Evolutionary conservation across 2,329 filamentous ascomycete species (phyloP).

Genomic region (Parasarocladium wereldwijsianum): DNA sequence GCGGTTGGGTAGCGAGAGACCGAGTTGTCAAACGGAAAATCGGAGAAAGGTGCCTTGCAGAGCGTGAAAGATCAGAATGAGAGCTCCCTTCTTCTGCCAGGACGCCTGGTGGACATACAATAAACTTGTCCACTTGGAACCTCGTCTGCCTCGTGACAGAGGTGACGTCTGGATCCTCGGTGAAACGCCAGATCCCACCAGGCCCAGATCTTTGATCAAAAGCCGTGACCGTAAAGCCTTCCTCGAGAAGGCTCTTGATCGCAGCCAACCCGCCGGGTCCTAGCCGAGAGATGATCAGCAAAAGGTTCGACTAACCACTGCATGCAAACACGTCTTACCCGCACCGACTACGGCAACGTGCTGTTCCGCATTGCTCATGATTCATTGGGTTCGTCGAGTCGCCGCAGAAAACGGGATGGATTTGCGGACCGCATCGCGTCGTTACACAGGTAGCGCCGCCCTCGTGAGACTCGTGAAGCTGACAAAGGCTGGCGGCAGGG

Average conservation of each 20-base stretch:
- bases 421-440: no score
- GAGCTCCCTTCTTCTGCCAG: no score
- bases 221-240: slow-evolving; percentile 11
- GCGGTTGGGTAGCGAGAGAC: slow-evolving; percentile 8
- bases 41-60: slow-evolving; percentile 10
- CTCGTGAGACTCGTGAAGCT: no score
- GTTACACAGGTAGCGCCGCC: no score
- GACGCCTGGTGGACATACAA: slow-evolving; percentile 7
- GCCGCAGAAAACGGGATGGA: no score
- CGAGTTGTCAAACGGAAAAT: slow-evolving; percentile 12
- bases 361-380: no score
- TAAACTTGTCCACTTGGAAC: slow-evolving; percentile 12
- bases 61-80: not conserved
- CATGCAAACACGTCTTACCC: no score
- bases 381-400: no score
- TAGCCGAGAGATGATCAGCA: no score
- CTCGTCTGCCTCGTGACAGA: slow-evolving; percentile 9
- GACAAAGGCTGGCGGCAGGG: no score
- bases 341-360: no score
- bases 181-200: slow-evolving; percentile 12
- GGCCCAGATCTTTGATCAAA: slow-evolving; percentile 11
- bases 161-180: slow-evolving; percentile 9
- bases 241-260: slow-evolving; percentile 11
- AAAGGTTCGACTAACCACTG: no score
- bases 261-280: slow-evolving; percentile 11